Conservation (phyloP, 495 filamentous ascomycete genomes). For the Trichoderma parareesei region DNA sequence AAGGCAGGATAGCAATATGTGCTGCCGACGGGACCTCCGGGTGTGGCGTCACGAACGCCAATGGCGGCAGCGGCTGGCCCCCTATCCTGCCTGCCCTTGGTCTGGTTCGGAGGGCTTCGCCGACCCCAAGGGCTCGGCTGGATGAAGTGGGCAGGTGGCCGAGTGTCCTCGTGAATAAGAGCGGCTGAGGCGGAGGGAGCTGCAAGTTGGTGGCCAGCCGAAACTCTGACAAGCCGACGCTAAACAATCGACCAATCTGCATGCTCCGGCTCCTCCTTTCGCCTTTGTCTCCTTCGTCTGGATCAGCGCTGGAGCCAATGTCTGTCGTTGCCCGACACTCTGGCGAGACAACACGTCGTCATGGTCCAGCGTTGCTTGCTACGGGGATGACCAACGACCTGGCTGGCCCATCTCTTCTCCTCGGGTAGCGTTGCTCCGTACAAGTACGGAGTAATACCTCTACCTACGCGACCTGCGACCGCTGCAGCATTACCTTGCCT, state of each 20-base stretch:
- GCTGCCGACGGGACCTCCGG: neutral
- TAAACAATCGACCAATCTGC: constrained; percentile 4
- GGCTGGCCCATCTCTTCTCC: neutral
- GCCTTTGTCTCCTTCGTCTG: neutral
- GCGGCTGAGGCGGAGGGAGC: constrained; percentile 7
- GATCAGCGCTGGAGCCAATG: neutral
- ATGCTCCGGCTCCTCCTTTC: neutral
- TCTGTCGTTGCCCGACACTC: neutral
- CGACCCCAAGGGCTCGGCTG: neutral
- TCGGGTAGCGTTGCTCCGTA: neutral
- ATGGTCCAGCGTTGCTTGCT: neutral
- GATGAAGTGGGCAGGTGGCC: constrained; percentile 5
- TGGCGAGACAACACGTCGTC: neutral
- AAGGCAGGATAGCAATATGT: neutral
- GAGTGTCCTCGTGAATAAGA: constrained; percentile 9
- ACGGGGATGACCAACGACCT: neutral
- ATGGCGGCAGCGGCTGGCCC: neutral
- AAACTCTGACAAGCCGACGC: neutral
- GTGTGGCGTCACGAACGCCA: constrained; percentile 4
- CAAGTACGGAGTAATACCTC: neutral
- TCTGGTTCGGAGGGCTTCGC: neutral
- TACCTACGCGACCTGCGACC: neutral
- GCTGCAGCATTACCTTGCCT: neutral
- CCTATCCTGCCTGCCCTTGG: constrained; percentile 2
- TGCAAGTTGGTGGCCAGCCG: constrained; percentile 3